Conservation (phyloP, 2,329 filamentous ascomycete genomes). For the Hypoxylon sp. region DNA sequence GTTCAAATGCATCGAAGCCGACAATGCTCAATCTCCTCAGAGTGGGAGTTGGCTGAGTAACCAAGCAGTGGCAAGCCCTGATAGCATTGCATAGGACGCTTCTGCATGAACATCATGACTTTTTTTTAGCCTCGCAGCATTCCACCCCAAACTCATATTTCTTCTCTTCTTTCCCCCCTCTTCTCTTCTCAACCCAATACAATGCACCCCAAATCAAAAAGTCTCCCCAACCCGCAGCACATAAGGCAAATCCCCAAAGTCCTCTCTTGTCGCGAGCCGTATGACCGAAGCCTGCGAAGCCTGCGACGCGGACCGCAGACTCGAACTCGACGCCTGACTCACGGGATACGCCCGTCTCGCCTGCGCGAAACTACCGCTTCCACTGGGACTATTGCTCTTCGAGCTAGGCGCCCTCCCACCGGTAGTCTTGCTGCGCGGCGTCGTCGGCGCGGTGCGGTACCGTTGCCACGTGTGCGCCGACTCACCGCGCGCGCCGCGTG, state of each 20-base stretch:
- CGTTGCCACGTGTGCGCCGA: slow-evolving; percentile 59
- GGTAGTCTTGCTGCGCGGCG: slow-evolving; percentile 57
- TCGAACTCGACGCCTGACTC: slow-evolving; percentile 45
- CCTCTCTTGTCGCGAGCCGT: slow-evolving; percentile 57
- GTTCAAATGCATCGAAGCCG: slow-evolving; percentile 85
- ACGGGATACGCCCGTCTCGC: slow-evolving; percentile 55
- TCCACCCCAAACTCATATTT: slow-evolving; percentile 55
- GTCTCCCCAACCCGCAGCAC: slow-evolving; percentile 49
- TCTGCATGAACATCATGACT: slow-evolving; percentile 85
- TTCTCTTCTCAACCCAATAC: background rate
- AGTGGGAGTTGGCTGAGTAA: slow-evolving; percentile 60
- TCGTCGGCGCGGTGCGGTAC: slow-evolving; percentile 67
- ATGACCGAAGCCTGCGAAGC: slow-evolving; percentile 56
- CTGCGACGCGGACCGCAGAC: slow-evolving; percentile 40
- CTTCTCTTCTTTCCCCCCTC: slow-evolving; percentile 19
- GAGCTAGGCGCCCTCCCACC: slow-evolving; percentile 50
- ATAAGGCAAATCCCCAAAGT: slow-evolving; percentile 52
- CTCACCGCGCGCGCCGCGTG: slow-evolving; percentile 53
- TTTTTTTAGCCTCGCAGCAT: slow-evolving; percentile 88
- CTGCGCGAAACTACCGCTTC: slow-evolving; percentile 54
- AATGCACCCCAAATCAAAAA: slow-evolving; percentile 26
- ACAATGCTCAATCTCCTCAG: slow-evolving; percentile 68
- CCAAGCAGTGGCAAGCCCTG: slow-evolving; percentile 88
- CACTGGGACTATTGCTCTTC: slow-evolving; percentile 28
- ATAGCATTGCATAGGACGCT: too few species aligned